Evolutionary conservation across 1,284 basidiomycete genomes (phyloP).

Genomic region (Pisolithus thermaeus): DNA sequence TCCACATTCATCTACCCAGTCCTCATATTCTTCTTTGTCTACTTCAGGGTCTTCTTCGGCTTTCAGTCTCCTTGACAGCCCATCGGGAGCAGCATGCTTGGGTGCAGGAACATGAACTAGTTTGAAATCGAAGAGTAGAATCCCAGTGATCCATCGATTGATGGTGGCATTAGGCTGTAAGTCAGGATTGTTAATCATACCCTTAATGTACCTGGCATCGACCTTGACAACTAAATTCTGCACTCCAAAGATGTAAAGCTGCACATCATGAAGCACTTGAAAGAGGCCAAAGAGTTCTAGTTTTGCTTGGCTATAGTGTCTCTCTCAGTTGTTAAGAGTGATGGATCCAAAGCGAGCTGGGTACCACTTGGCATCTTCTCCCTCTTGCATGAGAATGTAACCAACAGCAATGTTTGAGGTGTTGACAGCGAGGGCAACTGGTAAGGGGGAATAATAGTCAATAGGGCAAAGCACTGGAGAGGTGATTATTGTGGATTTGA

Average conservation of each 20-base stretch:
- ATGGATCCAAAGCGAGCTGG: background rate
- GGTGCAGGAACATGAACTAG: background rate
- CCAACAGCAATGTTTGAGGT: background rate
- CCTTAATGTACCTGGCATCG: constrained; percentile 7
- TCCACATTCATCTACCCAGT: background rate
- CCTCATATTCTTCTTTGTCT: background rate
- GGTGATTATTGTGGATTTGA: too few relatives aligned
- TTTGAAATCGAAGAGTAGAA: background rate
- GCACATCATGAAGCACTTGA: constrained; percentile 17
- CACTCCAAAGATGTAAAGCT: constrained; percentile 15
- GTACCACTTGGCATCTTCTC: background rate
- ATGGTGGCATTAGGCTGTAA: constrained; percentile 18
- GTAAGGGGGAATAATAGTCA: too few relatives aligned
- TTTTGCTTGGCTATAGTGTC: background rate
- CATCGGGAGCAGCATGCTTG: background rate
- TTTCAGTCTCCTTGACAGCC: background rate
- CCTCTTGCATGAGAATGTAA: background rate
- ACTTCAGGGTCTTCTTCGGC: background rate
- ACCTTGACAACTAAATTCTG: background rate
- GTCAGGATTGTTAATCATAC: too few relatives aligned
- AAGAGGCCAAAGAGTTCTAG: background rate
- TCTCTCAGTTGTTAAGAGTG: background rate
- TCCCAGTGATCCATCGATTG: background rate
- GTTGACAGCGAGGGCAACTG: background rate
- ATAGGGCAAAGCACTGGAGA: too few relatives aligned